Conservation (phyloP, 768 basidiomycete genomes). For the Mycena rosella region DNA sequence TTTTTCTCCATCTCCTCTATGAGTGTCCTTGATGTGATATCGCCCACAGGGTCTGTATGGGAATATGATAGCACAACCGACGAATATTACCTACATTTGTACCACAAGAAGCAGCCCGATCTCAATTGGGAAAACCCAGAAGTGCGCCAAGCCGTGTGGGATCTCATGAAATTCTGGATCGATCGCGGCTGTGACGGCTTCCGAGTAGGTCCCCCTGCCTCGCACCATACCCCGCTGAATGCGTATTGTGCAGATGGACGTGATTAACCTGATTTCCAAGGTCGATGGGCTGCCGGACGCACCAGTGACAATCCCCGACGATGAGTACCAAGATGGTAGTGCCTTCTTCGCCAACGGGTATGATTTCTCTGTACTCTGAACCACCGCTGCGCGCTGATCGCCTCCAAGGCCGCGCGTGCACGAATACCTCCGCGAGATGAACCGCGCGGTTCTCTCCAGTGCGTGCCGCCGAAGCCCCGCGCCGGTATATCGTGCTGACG, state of each 20-base stretch:
- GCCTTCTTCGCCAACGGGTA: slow-evolving; percentile 73
- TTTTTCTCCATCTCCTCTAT: not conserved
- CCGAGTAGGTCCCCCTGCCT: slow-evolving; percentile 57
- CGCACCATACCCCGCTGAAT: not conserved
- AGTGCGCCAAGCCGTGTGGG: slow-evolving; percentile 69
- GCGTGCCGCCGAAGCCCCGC: slow-evolving; percentile 39
- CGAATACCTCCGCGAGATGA: slow-evolving; percentile 78
- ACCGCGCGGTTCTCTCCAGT: slow-evolving; percentile 70
- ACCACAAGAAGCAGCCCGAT: slow-evolving; percentile 76
- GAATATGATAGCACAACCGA: slow-evolving; percentile 72
- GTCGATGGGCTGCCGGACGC: slow-evolving; percentile 75
- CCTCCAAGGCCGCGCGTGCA: slow-evolving; percentile 70
- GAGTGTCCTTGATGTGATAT: not conserved
- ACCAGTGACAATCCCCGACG: slow-evolving; percentile 62
- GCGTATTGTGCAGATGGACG: slow-evolving; percentile 65
- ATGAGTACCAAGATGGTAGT: slow-evolving; percentile 67
- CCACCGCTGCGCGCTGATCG: not conserved
- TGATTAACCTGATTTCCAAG: slow-evolving; percentile 79
- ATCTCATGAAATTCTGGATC: slow-evolving; percentile 82
- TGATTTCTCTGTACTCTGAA: slow-evolving; percentile 30
- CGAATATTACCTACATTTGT: slow-evolving; percentile 83
- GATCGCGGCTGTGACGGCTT: slow-evolving; percentile 82
- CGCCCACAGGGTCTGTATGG: slow-evolving; percentile 72
- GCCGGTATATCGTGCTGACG: slow-evolving; percentile 11
- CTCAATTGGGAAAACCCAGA: slow-evolving; percentile 82